Percentiles rank a stretch among this genome's conserved stretches.
Evolutionary conservation across 1,284 basidiomycete genomes (phyloP).

Genomic region (Porogramme epimiltina): DNA sequence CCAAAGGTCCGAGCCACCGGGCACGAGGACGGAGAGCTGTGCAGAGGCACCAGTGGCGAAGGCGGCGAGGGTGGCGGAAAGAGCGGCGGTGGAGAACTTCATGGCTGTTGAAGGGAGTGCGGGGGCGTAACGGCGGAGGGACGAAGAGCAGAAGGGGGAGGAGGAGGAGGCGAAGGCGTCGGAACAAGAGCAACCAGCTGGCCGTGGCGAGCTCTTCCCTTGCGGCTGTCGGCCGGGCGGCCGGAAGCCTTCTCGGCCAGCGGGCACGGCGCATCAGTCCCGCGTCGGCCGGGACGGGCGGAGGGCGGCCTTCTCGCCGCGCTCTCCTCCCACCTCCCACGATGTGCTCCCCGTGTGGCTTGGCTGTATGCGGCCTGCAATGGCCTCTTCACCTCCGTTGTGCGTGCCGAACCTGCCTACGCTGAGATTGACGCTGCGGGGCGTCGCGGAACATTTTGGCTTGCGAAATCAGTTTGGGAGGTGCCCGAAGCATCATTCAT

Average conservation of each 20-base stretch:
- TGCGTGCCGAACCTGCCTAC: no score
- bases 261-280: neutral
- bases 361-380: no score
- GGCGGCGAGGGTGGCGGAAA: constrained; percentile 38
- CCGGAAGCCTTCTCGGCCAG: neutral
- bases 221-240: constrained; percentile 2
- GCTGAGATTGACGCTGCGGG: no score
- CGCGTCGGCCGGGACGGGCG: no score
- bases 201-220: neutral
- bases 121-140: constrained; percentile 2
- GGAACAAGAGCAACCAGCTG: constrained; percentile 11
- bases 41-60: constrained; percentile 38
- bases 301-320: no score
- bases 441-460: no score
- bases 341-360: no score
- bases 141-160: constrained; percentile 12
- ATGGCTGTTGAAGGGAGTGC: constrained; percentile 29
- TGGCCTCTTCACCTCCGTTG: no score
- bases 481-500: no score
- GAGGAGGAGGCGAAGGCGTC: constrained; percentile 8
- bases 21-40: constrained; percentile 37
- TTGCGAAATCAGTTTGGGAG: no score
- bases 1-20: constrained; percentile 43
- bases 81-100: constrained; percentile 37
- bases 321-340: no score